Evolutionary conservation across 2,329 filamentous ascomycete species (phyloP).

Genomic region (Calonectria ilicicola): DNA sequence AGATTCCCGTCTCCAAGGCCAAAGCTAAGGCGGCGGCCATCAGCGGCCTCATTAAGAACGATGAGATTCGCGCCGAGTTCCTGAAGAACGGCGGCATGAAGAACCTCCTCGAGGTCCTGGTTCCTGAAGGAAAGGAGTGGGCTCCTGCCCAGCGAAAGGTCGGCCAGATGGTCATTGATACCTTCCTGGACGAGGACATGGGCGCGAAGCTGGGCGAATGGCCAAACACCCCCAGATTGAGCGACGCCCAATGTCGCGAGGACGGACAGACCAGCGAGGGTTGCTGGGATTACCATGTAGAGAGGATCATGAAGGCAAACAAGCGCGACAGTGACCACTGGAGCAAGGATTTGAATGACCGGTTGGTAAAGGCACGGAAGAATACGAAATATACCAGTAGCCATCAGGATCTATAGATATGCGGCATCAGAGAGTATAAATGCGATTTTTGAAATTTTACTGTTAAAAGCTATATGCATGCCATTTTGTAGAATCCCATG

Average conservation of each 20-base stretch:
- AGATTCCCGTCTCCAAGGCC: constrained; percentile 41
- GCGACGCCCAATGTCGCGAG: constrained; percentile 51
- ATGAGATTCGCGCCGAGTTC: constrained; percentile 66
- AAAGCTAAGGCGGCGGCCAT: constrained; percentile 63
- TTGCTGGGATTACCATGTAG: constrained; percentile 70
- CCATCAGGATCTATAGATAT: constrained; percentile 49
- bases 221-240: constrained; percentile 55
- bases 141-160: constrained; percentile 64
- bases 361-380: constrained; percentile 49
- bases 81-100: constrained; percentile 65
- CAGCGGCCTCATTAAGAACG: constrained; percentile 67
- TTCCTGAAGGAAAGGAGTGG: constrained; percentile 60
- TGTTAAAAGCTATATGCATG: not conserved
- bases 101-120: constrained; percentile 65
- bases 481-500: not conserved
- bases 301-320: constrained; percentile 52
- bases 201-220: constrained; percentile 69
- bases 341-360: constrained; percentile 57
- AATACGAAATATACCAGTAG: constrained; percentile 37
- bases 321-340: constrained; percentile 55
- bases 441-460: not conserved
- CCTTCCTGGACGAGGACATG: constrained; percentile 75
- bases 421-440: not conserved
- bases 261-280: constrained; percentile 55
- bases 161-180: constrained; percentile 71